Conservation (phyloP, 306 rosid genomes). For the Crotalaria pallida region DNA sequence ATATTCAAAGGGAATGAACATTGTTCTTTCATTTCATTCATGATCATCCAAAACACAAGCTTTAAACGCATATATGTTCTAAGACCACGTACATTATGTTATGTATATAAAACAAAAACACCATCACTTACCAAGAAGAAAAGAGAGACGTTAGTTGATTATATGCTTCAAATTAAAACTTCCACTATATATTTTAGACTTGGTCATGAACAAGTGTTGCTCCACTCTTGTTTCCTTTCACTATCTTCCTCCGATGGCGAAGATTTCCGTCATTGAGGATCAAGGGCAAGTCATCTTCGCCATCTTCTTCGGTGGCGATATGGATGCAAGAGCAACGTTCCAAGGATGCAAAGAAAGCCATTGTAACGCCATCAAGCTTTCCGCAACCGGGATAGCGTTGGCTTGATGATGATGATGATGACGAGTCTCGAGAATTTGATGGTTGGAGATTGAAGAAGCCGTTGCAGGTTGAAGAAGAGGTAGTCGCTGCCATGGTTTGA, state of each 20-base stretch:
- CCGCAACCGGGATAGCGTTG: conserved; percentile 29
- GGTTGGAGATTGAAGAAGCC: conserved; percentile 50
- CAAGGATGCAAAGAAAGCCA: conserved; percentile 51
- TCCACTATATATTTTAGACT: background rate
- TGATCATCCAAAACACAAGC: conserved; percentile 12
- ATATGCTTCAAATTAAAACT: background rate
- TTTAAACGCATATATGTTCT: background rate
- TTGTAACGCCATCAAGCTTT: conserved; percentile 42
- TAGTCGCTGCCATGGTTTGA: conserved; percentile 39
- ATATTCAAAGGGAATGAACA: background rate
- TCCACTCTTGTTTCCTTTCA: conserved; percentile 29
- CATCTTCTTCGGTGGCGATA: conserved; percentile 46
- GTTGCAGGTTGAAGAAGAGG: conserved; percentile 35
- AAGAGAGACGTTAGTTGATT: background rate
- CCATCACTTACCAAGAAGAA: conserved; percentile 22
- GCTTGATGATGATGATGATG: conserved; percentile 25
- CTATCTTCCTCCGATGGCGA: conserved; percentile 25
- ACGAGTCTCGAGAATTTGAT: conserved; percentile 34
- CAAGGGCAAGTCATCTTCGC: conserved; percentile 48
- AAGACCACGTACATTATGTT: background rate
- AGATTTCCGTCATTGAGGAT: conserved; percentile 48
- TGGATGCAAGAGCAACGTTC: conserved; percentile 56
- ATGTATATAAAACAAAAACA: no score
- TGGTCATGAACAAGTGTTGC: background rate
- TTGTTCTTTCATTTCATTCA: background rate